Evolutionary conservation across 2,329 filamentous ascomycete genomes (phyloP), one percentile per base, ranked within the genome.

Genomic region (Teratosphaeria nubilosa): DNA sequence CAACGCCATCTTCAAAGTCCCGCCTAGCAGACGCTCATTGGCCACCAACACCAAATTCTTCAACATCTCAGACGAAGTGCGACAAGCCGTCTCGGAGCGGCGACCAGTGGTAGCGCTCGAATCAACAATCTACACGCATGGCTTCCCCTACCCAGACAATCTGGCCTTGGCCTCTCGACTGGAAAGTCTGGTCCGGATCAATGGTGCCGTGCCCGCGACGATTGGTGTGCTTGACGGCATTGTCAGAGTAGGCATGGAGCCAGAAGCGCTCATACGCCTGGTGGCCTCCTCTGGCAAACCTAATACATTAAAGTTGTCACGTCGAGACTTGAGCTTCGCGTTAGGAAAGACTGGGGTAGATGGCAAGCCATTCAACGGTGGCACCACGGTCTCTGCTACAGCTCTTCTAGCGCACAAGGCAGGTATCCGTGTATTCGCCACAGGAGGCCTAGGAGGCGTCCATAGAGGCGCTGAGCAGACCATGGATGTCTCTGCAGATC

Each of bases 61-160:
- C 51, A 53, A 79, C 56, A 78, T 96, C 50, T 91, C 90, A 0
- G 86, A 92, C 55, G 92, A 97, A 73, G 86, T 99, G 13, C 78
- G 80, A 56, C 84, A 90, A 69, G 92, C 91, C 45, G 73, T 96
- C 53, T 78, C 83, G 50, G 82, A 83, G 13, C 85, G 86, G 58
- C 86, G 84, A 67, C 92, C 94, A 0, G 86, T 99, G 3, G 91
- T 99, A 11, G 94, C 92, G 16, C 80, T 99, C 4, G 94, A 99
- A 74, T 91, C 90, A 1, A 96, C 94, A 4, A 97, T 99, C 66
- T 97, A 99, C 74, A 99, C 94, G 1, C 94, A 99, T 75, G 84
- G 85, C 59, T 88, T 86, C 63, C 85, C 86, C 2, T 87, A 87
- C 65, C 86, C 86, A 0, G 82, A 87, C 30, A 90, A 88, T 65